Percentiles rank a stretch among this genome's conserved stretches.
Conservation (phyloP, 2,329 filamentous ascomycete species). For the Talaromyces sp. region DNA sequence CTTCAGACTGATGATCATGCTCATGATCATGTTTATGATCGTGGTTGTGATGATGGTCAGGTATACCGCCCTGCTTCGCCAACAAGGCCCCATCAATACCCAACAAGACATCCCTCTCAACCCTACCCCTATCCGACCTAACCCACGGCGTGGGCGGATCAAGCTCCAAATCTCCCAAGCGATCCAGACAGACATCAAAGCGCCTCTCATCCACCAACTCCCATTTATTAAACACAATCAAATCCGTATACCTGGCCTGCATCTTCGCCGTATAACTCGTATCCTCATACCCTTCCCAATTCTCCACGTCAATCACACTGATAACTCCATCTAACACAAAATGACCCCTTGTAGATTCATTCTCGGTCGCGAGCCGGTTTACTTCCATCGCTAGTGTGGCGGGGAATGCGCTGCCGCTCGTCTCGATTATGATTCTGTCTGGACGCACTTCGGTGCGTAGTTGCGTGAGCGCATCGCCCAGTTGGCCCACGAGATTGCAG, state of each 20-base stretch:
- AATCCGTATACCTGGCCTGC: conserved; percentile 82
- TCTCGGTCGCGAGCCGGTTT: conserved; percentile 67
- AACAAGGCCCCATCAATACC: conserved; percentile 77
- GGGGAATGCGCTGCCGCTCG: conserved; percentile 79
- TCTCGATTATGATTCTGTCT: conserved; percentile 91
- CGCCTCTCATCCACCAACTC: conserved; percentile 67
- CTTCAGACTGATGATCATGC: conserved; percentile 69
- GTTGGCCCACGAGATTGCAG: conserved; percentile 93
- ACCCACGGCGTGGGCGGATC: conserved; percentile 65
- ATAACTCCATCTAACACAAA: conserved; percentile 84
- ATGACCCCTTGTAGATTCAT: conserved; percentile 34
- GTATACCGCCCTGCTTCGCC: conserved; percentile 20
- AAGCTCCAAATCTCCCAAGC: conserved; percentile 73
- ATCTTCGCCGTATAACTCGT: conserved; percentile 82
- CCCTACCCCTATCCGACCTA: conserved; percentile 75
- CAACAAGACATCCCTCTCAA: conserved; percentile 74
- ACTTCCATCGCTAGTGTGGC: conserved; percentile 88
- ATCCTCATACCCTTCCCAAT: conserved; percentile 89
- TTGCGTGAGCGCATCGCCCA: conserved; percentile 72
- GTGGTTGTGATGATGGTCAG: conserved; percentile 14
- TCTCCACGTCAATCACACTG: conserved; percentile 88
- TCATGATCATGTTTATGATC: conserved; percentile 24
- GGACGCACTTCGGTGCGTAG: conserved; percentile 59
- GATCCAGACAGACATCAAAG: conserved; percentile 72
- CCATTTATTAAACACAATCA: conserved; percentile 93